These are phyloP conservation scores for Astragalus glycyphyllos DNA, from an alignment of 306 rosid genomes.

Conservation along the genomic window DNA sequence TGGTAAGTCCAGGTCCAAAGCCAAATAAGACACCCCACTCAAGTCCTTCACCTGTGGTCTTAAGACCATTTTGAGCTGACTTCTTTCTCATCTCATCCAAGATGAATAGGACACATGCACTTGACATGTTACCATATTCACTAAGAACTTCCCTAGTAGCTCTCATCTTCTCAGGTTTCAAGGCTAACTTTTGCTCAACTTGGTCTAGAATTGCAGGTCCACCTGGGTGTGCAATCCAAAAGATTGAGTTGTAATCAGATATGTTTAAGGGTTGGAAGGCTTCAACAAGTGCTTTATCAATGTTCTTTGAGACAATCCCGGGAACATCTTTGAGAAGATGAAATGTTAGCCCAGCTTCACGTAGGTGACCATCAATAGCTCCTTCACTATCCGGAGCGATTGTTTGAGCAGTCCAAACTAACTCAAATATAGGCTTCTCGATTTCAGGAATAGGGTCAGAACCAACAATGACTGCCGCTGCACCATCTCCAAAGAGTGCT, in stretches of 20 bases:
- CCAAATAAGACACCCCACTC: slow-evolving; percentile 85
- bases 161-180: slow-evolving; percentile 43
- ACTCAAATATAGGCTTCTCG: slow-evolving; percentile 67
- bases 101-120: slow-evolving; percentile 78
- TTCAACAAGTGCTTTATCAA: slow-evolving; percentile 34
- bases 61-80: slow-evolving; percentile 49
- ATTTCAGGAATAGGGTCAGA: slow-evolving; percentile 60
- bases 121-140: slow-evolving; percentile 79
- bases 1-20: slow-evolving; percentile 67
- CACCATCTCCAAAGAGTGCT: slow-evolving; percentile 52
- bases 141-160: slow-evolving; percentile 59
- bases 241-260: slow-evolving; percentile 47
- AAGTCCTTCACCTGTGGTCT: slow-evolving; percentile 48
- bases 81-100: slow-evolving; percentile 69
- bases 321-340: slow-evolving; percentile 49
- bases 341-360: slow-evolving; percentile 47
- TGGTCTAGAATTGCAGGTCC: slow-evolving; percentile 49
- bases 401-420: slow-evolving; percentile 69
- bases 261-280: slow-evolving; percentile 43
- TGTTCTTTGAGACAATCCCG: slow-evolving; percentile 46
- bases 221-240: slow-evolving; percentile 49
- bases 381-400: slow-evolving; percentile 76
- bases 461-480: slow-evolving; percentile 60
- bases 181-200: slow-evolving; percentile 37
- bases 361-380: slow-evolving; percentile 43